phyloP scores from a whole-genome alignment of 2,329 filamentous ascomycete genomes.

The Sarocladium brachiariae region DNA sequence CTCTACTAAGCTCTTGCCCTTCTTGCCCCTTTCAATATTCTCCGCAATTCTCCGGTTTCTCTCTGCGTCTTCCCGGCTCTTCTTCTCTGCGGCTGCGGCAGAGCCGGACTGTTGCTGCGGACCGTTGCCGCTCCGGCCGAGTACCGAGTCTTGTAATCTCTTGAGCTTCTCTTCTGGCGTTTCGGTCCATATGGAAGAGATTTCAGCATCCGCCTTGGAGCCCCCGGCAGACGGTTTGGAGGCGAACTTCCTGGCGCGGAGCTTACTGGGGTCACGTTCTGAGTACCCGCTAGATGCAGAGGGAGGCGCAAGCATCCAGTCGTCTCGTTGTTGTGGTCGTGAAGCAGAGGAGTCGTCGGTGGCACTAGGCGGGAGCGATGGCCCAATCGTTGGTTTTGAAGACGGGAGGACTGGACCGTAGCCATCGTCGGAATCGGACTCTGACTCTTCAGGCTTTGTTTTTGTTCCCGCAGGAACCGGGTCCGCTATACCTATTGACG shows the following conservation, averaged over 20 bases:
- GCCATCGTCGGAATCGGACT: conserved; percentile 36
- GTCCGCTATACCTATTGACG: conserved; percentile 30
- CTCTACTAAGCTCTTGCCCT: conserved; percentile 53
- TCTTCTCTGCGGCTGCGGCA: conserved; percentile 17
- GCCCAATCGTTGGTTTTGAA: conserved; percentile 35
- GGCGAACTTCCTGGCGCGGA: conserved; percentile 76
- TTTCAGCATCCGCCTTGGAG: neutral
- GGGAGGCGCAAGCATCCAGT: conserved; percentile 76
- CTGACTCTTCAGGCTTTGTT: conserved; percentile 18
- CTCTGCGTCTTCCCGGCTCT: conserved; percentile 51
- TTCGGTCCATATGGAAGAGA: conserved; percentile 80
- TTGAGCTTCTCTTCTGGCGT: conserved; percentile 82
- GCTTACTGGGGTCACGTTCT: conserved; percentile 75
- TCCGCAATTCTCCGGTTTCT: conserved; percentile 38
- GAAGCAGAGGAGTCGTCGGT: conserved; percentile 30
- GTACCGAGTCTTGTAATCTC: conserved; percentile 71
- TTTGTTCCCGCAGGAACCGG: conserved; percentile 30
- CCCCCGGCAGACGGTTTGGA: conserved; percentile 40
- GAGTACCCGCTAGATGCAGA: conserved; percentile 40
- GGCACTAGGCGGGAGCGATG: conserved; percentile 23
- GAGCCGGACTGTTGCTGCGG: conserved; percentile 25
- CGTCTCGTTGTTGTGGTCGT: conserved; percentile 55
- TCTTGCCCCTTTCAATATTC: conserved; percentile 42
- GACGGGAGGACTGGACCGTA: conserved; percentile 54
- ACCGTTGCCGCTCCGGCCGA: conserved; percentile 51